phyloP scores from a whole-genome alignment of 2,329 filamentous ascomycete genomes.

The Claviceps cyperi region DNA sequence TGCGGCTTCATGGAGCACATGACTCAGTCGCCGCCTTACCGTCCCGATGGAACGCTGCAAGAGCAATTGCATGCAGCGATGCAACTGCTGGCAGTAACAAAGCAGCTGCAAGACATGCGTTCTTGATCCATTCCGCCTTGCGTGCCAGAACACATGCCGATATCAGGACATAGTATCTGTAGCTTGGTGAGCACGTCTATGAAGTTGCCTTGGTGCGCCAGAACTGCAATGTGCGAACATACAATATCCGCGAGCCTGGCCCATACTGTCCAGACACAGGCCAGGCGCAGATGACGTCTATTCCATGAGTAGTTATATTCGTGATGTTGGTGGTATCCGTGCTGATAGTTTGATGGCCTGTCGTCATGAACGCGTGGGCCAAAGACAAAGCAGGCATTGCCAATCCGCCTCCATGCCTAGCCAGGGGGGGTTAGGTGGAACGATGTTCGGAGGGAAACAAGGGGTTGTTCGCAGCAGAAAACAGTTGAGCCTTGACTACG shows the following conservation, averaged over 20 bases:
- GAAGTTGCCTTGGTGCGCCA: too few relatives aligned
- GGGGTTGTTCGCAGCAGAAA: not conserved
- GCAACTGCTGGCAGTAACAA: slow-evolving; percentile 49
- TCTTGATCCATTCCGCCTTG: slow-evolving; percentile 45
- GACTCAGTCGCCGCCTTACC: slow-evolving; percentile 26
- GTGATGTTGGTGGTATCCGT: not conserved
- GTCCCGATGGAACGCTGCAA: slow-evolving; percentile 43
- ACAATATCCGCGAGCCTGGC: slow-evolving; percentile 36
- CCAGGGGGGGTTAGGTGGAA: not conserved
- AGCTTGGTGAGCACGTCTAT: not conserved
- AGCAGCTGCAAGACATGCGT: slow-evolving; percentile 48
- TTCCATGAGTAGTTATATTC: not conserved
- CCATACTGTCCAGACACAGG: slow-evolving; percentile 44
- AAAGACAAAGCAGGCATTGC: slow-evolving; percentile 5
- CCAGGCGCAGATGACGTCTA: slow-evolving; percentile 40
- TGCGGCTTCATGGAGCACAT: not conserved
- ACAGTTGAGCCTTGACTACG: not conserved
- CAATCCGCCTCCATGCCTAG: not conserved
- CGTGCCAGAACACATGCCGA: slow-evolving; percentile 48
- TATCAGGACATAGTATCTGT: slow-evolving; percentile 49
- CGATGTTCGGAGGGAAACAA: not conserved
- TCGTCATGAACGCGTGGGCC: not conserved
- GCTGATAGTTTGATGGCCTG: not conserved
- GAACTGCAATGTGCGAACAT: slow-evolving; percentile 9
- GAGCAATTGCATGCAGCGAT: slow-evolving; percentile 47